phyloP scores from a whole-genome alignment of 805 yeast genomes.

The Kockiozyma suomiensis region DNA sequence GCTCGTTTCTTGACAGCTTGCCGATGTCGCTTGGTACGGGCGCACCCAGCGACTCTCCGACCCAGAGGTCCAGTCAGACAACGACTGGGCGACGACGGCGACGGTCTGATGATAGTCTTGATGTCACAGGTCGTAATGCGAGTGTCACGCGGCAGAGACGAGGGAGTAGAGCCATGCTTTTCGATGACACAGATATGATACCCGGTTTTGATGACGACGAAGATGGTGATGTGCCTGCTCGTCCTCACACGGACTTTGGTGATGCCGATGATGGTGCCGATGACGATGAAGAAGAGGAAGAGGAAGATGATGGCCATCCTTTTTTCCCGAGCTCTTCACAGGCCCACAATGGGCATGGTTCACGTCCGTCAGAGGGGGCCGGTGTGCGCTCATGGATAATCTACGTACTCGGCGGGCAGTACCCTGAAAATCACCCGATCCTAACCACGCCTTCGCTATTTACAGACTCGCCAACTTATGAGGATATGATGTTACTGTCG shows the following conservation, averaged over 20 bases:
- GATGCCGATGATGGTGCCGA: constrained; percentile 17
- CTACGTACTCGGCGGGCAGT: constrained; percentile 61
- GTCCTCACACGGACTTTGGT: too few relatives aligned
- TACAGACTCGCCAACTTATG: constrained; percentile 55
- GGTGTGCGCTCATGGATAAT: constrained; percentile 58
- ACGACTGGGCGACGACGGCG: constrained; percentile 19
- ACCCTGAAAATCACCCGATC: constrained; percentile 53
- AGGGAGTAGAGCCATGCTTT: constrained; percentile 9
- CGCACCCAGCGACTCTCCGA: neutral
- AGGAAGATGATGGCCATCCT: constrained; percentile 8
- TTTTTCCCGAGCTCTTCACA: neutral
- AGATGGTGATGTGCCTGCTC: neutral
- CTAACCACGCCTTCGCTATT: constrained; percentile 52
- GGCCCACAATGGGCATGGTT: neutral
- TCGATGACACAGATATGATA: constrained; percentile 15
- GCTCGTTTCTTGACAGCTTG: constrained; percentile 17
- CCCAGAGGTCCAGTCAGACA: neutral
- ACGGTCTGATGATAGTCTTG: constrained; percentile 24
- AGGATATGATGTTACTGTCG: constrained; percentile 53
- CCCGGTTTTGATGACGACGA: neutral
- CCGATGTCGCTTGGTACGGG: constrained; percentile 14
- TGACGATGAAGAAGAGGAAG: constrained; percentile 25
- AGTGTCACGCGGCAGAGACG: constrained; percentile 18
- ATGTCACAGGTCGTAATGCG: constrained; percentile 1
- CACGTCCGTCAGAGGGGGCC: neutral